Percentiles rank a stretch among this genome's conserved stretches.
phyloP scores from a whole-genome alignment of 805 yeast genomes.

The Candida ascalaphidarum region DNA sequence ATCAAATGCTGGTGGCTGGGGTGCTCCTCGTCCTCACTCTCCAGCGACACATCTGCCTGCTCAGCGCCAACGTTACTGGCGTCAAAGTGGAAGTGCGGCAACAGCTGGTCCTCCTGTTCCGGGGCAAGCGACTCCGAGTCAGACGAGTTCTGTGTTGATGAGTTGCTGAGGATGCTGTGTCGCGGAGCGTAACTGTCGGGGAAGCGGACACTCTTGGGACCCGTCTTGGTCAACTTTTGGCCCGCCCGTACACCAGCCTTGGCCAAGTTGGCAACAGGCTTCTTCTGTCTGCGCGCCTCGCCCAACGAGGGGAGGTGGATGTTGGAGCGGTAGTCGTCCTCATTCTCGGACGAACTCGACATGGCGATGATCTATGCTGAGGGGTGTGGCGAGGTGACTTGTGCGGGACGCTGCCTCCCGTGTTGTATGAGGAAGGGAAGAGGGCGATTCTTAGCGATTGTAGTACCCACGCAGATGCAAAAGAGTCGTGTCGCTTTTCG shows the following conservation, averaged over 20 bases:
- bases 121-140: too few species aligned
- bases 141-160: slow-evolving; percentile 13
- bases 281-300: not conserved
- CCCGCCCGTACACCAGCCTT: slow-evolving; percentile 15
- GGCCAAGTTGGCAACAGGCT: slow-evolving; percentile 15
- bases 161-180: slow-evolving; percentile 17
- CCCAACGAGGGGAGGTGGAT: slow-evolving; percentile 22
- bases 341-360: too few species aligned
- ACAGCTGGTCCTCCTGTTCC: too few species aligned
- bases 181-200: slow-evolving; percentile 18
- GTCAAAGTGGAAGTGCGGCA: too few species aligned
- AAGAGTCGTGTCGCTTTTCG: too few species aligned
- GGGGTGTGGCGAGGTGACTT: too few species aligned
- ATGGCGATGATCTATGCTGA: too few species aligned
- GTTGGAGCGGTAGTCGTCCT: slow-evolving; percentile 13
- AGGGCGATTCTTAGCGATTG: too few species aligned
- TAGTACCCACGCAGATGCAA: too few species aligned
- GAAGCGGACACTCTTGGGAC: slow-evolving; percentile 17
- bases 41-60: slow-evolving; percentile 8
- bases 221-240: slow-evolving; percentile 12
- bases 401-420: too few species aligned
- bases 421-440: too few species aligned
- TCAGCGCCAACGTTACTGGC: slow-evolving; percentile 1
- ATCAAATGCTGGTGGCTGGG: too few species aligned
- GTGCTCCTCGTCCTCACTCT: slow-evolving; percentile 7